These are phyloP conservation scores for Aschersonia sp. DNA, from an alignment of 2,329 filamentous ascomycete species.

Conservation along the genomic window DNA sequence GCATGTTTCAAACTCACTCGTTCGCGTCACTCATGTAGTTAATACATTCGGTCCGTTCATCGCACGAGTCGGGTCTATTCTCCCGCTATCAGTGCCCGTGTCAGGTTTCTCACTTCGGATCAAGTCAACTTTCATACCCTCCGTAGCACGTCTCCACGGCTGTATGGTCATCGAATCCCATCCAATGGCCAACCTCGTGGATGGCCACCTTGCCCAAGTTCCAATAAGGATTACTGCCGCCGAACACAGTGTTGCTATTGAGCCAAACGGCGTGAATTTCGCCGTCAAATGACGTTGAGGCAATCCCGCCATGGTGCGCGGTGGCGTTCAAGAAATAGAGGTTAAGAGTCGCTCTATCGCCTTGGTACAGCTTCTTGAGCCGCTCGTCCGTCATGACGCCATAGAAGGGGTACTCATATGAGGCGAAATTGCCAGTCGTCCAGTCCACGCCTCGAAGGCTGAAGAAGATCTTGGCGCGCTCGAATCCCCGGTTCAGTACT, in stretches of 20 bases:
- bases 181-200: background rate
- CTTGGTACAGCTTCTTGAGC: background rate
- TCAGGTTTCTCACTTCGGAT: background rate
- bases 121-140: background rate
- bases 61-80: background rate
- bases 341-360: background rate
- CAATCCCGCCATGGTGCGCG: background rate
- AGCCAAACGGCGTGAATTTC: background rate
- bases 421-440: background rate
- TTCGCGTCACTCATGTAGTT: background rate
- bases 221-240: background rate
- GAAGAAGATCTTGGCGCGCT: background rate
- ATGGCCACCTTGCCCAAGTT: background rate
- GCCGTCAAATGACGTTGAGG: background rate
- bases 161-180: background rate
- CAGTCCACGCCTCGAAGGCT: background rate
- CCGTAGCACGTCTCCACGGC: background rate
- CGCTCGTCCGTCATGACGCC: background rate
- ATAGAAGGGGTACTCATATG: background rate
- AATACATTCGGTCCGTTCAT: background rate
- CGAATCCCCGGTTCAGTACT: background rate
- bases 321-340: background rate
- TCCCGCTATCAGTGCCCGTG: background rate
- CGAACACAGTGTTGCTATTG: background rate
- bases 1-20: background rate